Evolutionary conservation across 345 rosid species (phyloP).

Genomic region (Aquilaria yunnanensis): DNA sequence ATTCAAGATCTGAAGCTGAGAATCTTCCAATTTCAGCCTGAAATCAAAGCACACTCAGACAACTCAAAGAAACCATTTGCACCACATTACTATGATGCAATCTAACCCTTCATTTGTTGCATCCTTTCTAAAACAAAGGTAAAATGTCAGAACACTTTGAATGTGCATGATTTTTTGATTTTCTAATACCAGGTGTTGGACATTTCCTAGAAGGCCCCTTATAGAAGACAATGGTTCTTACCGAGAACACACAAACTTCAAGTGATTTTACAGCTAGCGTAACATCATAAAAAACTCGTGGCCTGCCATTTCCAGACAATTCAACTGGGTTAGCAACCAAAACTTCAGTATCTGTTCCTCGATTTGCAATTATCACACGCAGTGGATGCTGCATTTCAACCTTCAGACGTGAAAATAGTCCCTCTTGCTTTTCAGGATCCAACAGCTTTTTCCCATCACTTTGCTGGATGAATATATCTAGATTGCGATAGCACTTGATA

Average conservation of each 20-base stretch:
- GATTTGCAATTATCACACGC: slow-evolving; percentile 58
- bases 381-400: slow-evolving; percentile 82
- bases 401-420: slow-evolving; percentile 47
- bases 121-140: too few species aligned
- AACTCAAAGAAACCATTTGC: too few species aligned
- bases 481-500: slow-evolving; percentile 44
- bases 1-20: slow-evolving; percentile 51
- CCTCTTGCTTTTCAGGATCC: slow-evolving; percentile 55
- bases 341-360: slow-evolving; percentile 69
- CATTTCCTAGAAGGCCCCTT: too few species aligned
- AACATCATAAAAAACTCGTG: slow-evolving; percentile 78
- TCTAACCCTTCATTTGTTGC: too few species aligned
- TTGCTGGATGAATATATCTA: slow-evolving; percentile 77
- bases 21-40: slow-evolving; percentile 87
- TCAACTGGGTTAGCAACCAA: slow-evolving; percentile 88
- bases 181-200: too few species aligned
- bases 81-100: too few species aligned
- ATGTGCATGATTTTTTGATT: too few species aligned
- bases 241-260: slow-evolving; percentile 79
- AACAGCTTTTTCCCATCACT: slow-evolving; percentile 68
- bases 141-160: too few species aligned
- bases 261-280: slow-evolving; percentile 65
- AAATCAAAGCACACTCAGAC: not conserved
- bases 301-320: slow-evolving; percentile 77
- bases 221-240: slow-evolving; percentile 19